These are phyloP conservation scores for Epipyxis sp. DNA, from an alignment of 108 stramenopile genomes.

Conservation along the genomic window DNA sequence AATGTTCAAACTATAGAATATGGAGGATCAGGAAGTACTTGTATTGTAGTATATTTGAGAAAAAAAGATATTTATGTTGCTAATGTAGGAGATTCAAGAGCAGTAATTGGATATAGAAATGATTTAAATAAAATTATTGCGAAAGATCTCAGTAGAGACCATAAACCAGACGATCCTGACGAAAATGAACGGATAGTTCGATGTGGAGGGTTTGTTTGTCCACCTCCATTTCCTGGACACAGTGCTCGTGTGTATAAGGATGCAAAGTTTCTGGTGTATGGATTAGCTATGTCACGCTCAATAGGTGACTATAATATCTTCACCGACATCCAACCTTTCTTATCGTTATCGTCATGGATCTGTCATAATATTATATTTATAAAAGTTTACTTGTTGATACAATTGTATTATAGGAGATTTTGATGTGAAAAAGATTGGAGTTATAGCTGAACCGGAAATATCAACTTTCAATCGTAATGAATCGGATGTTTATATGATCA, in stretches of 20 bases:
- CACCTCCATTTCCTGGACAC: conserved; percentile 95
- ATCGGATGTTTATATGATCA: conserved; percentile 71
- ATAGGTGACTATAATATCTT: too few species aligned
- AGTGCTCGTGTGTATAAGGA: too few species aligned
- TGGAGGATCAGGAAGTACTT: conserved; percentile 88
- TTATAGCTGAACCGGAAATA: conserved; percentile 88
- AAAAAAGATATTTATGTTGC: conserved; percentile 77
- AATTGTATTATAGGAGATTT: too few species aligned
- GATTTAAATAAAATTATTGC: conserved; percentile 47
- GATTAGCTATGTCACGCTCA: conserved; percentile 96
- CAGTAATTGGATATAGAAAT: not conserved
- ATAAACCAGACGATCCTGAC: conserved; percentile 89
- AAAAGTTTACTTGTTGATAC: too few species aligned
- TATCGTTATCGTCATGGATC: too few species aligned
- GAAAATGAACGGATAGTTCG: conserved; percentile 90
- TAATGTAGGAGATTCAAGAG: conserved; percentile 77
- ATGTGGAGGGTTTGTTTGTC: conserved; percentile 90
- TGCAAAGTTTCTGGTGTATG: conserved; percentile 92
- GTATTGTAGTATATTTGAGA: conserved; percentile 82
- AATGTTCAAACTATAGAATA: conserved; percentile 62
- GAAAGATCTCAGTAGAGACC: conserved; percentile 80
- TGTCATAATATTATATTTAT: too few species aligned
- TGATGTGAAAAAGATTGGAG: conserved; percentile 91
- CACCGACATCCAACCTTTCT: too few species aligned
- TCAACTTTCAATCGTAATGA: conserved; percentile 54